Base-by-base conservation (phyloP, 352 stramenopile species). In the Pythium pyrilobum region DNA sequence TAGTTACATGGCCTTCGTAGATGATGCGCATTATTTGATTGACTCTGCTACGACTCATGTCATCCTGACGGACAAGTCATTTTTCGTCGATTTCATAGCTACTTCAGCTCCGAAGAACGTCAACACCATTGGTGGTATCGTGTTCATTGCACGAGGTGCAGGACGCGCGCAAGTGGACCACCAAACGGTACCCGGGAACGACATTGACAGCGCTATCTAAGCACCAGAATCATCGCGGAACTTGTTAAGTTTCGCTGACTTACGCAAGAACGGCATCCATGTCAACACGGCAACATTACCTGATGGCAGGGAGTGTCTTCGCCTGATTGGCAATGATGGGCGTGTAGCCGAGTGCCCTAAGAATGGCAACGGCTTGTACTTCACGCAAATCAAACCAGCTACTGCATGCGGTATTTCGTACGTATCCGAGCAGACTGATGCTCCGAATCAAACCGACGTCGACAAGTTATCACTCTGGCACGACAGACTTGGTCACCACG, bases 1-100 rank as follows among this genome's bases (percentile, higher is more conserved):
- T 29, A 31, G 12, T 12, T 46, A 24, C 32, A 10, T 4, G 13
- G 27, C 27, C 23, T 4, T 7, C 36, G 20, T 10, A 23, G 24
- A 40, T 31, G 12, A 18, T 4, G 40, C 15, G 13, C 12, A 16
- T 0, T 59, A 41, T 24, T 18, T 59, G 21, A 59, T 52, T 32
- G 52, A 59, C 25, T 31, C 4, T 15, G 52, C 40, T 13, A 59
- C 52, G 1, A 45, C 52, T 6, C 52, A 52, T 29, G 52, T 39
- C 16, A 51, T 59, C 32, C 52, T 59, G 2, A 52, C 4, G 1
- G 40, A 59, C 10, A 43, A 49, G 9, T 13, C 18, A 41, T 59
- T 59, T 41, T 59, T 52, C 16, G 16, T 52, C 15, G 5, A 40
- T 3, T 12, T 51, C 12, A 31, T 52, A 3, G 13, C 18, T 6